Evolutionary conservation across 345 rosid genomes (phyloP).

Genomic region (Lepidium sativum): DNA sequence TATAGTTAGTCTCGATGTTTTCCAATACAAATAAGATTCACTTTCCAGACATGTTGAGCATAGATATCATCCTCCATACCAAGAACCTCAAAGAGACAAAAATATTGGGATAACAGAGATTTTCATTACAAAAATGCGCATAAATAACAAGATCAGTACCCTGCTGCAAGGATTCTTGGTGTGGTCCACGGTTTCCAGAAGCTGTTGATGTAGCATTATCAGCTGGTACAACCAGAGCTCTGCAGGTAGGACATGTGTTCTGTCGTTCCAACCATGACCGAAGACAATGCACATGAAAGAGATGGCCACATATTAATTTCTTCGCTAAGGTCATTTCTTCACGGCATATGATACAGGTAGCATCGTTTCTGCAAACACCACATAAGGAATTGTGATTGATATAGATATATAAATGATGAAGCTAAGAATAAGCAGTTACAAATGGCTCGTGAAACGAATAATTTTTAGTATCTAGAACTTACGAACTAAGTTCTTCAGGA

Average conservation of each 20-base stretch:
- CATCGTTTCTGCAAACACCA: conserved; percentile 66
- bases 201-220: conserved; percentile 52
- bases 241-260: conserved; percentile 94
- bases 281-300: conserved; percentile 92
- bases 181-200: conserved; percentile 49
- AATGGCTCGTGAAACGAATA: not conserved
- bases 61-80: not conserved
- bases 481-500: conserved; percentile 79
- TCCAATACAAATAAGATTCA: not conserved
- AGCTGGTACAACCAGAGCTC: conserved; percentile 82
- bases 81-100: conserved; percentile 1
- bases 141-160: conserved; percentile 31
- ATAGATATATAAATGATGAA: conserved; percentile 1
- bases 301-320: conserved; percentile 88
- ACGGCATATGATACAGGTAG: conserved; percentile 93
- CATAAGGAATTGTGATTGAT: conserved; percentile 11
- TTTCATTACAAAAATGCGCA: not conserved
- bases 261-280: conserved; percentile 97
- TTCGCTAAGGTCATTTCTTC: conserved; percentile 97
- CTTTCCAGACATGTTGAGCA: not conserved
- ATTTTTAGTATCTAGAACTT: conserved; percentile 25
- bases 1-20: not conserved
- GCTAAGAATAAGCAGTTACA: not conserved
- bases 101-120: not conserved
- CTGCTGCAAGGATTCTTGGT: conserved; percentile 40